Evolutionary conservation across 2,329 filamentous ascomycete genomes (phyloP).

Genomic region (Diplocarpon mali): DNA sequence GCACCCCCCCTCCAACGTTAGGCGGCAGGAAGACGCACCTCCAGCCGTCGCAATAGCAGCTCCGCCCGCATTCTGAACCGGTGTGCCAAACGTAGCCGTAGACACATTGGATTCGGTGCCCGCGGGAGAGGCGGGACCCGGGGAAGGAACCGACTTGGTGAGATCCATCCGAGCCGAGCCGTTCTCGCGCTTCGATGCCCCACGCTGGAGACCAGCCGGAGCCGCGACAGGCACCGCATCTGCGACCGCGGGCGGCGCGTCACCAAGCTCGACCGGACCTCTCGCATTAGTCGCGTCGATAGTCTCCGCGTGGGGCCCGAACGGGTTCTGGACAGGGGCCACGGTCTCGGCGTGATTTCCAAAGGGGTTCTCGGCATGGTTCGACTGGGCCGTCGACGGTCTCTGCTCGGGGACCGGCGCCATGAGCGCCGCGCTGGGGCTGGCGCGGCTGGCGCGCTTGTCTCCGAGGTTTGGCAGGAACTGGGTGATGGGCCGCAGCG

Average conservation of each 20-base stretch:
- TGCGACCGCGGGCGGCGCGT: conserved; percentile 30
- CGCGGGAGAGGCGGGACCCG: conserved; percentile 45
- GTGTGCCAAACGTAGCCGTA: conserved; percentile 39
- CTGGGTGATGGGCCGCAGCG: conserved; percentile 71
- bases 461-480: conserved; percentile 60
- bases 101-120: conserved; percentile 52
- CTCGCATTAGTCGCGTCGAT: conserved; percentile 32
- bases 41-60: conserved; percentile 52
- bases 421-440: conserved; percentile 32
- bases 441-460: conserved; percentile 39
- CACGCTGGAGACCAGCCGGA: conserved; percentile 35
- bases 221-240: conserved; percentile 10
- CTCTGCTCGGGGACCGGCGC: conserved; percentile 26
- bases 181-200: conserved; percentile 45
- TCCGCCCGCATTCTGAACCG: conserved; percentile 36
- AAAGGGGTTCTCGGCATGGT: conserved; percentile 60
- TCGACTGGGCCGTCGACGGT: conserved; percentile 33
- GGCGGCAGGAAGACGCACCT: neutral
- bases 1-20: no score
- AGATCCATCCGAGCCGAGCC: conserved; percentile 40
- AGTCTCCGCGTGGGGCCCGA: conserved; percentile 46
- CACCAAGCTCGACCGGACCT: conserved; percentile 31
- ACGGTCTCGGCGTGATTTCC: conserved; percentile 44
- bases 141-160: conserved; percentile 32
- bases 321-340: conserved; percentile 48